Base-by-base conservation (phyloP, 441 rosid genomes). In the Gossypium davidsonii region DNA sequence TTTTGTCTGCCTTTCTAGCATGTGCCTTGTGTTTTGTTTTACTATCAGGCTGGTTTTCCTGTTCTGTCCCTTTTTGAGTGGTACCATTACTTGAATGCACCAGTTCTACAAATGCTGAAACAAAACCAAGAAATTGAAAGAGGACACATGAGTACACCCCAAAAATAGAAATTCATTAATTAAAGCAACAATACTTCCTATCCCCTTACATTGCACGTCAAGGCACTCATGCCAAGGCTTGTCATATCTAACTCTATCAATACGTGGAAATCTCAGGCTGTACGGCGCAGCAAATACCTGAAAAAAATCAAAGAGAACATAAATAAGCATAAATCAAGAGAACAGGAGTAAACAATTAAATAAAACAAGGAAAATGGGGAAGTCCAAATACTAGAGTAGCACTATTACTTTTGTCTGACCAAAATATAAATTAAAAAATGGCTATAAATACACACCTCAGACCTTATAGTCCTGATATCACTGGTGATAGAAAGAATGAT, bases 181-280 rank as follows among this genome's bases (percentile, higher is more conserved):
- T 26, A 21, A 73, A 34, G 68, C 67, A 74, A 72, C 42, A 69
- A 57, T n/a, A 75, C 31, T 34, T 57, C 28, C 67, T 37, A 67
- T 78, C 44, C 70, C 31, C 90, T 86, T 86, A 95, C 99, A 86
- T 73, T 90, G 97, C 78, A 93, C 91, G 78, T 93, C 97, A 25
- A 93, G 96, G 80, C 98, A 95, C 70, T 93, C 99, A 74, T 95
- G 87, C 99, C 99, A 93, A 62, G 96, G 94, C 79, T 95, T 95
- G 85, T 95, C 99, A 84, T 89, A 93, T 87, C 92, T 84, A 77
- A 95, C 98, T 83, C 89, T 81, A 76, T 95, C 97, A 82, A 95
- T 91, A 48, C 99, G 98, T 64, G 98, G 99, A 82, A 95, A 95
- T 79, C 99, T 90, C 81, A 95, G 84, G 86, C 96, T 82, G 82